Base-by-base conservation (phyloP, 768 basidiomycete genomes). In the Termitomyces sp. region DNA sequence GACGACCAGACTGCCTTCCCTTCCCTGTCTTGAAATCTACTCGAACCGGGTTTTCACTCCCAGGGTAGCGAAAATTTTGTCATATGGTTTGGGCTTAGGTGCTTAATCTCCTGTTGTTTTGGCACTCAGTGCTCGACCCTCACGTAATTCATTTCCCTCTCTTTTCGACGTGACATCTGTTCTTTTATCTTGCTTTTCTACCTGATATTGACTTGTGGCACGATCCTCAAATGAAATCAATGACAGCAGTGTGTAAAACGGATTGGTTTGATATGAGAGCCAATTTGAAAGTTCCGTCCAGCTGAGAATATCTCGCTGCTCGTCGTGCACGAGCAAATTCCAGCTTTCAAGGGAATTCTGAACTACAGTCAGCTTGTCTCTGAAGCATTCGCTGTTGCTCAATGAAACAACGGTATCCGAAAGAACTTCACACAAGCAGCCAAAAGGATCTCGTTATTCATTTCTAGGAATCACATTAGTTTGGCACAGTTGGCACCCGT, bases 1-100 rank as follows among this genome's bases (percentile, higher is more conserved):
- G 87, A 86, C 67, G 94, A 97, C 73, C 79, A 91, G 74, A 77
- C 75, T 27, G 93, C 92, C 59, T 97, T 97, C 86, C 94, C 94
- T 45, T 92, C 94, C 64, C 82, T 97, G 63, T 81, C 89, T 67
- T 83, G 69, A 77, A 49, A 56, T 39, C 52, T 52, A 24, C 45
- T 32, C 42, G 24, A 30, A 42, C 44, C 26, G 2, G 34, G 27
- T 52, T 22, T 30, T 33, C 34, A 30, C 47, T 49, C 37, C 22
- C 44, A 44, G 26, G 56, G 61, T 57, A 61, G 33, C 32, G 48
- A 57, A 62, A 61, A 66, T 48, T 36, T 52, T 60, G 58, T 64
- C 47, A 24, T 60, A 46, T 46, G 49, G 56, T 61, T 53, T 54
- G 57, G 49, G 51, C 22, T 50, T 51, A 55, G 57, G 55, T 57